Percentiles rank a stretch among this genome's conserved stretches.
Conservation (phyloP, 352 stramenopile genomes). For the Phytopythium kandeliae region DNA sequence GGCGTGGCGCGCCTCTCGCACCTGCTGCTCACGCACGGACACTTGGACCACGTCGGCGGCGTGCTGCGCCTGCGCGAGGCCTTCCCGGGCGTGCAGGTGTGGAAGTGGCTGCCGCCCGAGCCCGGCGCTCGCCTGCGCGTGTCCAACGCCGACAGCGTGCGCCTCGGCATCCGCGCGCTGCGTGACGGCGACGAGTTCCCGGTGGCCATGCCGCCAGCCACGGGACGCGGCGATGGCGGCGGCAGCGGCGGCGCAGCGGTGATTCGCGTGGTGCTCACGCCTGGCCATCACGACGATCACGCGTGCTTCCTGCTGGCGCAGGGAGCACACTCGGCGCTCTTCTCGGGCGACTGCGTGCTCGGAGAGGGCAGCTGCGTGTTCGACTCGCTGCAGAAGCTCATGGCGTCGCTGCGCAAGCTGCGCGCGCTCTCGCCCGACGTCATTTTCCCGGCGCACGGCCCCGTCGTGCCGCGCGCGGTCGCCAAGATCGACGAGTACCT, state of each 20-base stretch:
- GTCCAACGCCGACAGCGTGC: slow-evolving; percentile 40
- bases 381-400: slow-evolving; percentile 75
- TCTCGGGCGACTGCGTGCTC: slow-evolving; percentile 84
- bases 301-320: slow-evolving; percentile 69
- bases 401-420: slow-evolving; percentile 60
- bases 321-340: slow-evolving; percentile 26
- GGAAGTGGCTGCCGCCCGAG: slow-evolving; percentile 56
- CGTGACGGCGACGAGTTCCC: slow-evolving; percentile 35
- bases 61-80: slow-evolving; percentile 43
- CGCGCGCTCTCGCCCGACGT: slow-evolving; percentile 23
- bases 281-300: slow-evolving; percentile 84
- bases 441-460: slow-evolving; percentile 77
- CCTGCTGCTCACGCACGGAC: slow-evolving; percentile 86
- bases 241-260: slow-evolving; percentile 7
- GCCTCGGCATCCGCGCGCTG: slow-evolving; percentile 35
- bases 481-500: slow-evolving; percentile 78
- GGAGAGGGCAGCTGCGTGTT: slow-evolving; percentile 84
- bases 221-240: no score
- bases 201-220: slow-evolving; percentile 9
- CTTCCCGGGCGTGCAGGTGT: slow-evolving; percentile 55
- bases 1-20: slow-evolving; percentile 54
- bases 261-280: slow-evolving; percentile 65
- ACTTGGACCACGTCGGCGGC: slow-evolving; percentile 87
- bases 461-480: slow-evolving; percentile 51
- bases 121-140: slow-evolving; percentile 32